Evolutionary conservation across 2,329 filamentous ascomycete genomes (phyloP), one percentile per base, ranked within the genome.

Genomic region (Colletotrichum sp.): DNA sequence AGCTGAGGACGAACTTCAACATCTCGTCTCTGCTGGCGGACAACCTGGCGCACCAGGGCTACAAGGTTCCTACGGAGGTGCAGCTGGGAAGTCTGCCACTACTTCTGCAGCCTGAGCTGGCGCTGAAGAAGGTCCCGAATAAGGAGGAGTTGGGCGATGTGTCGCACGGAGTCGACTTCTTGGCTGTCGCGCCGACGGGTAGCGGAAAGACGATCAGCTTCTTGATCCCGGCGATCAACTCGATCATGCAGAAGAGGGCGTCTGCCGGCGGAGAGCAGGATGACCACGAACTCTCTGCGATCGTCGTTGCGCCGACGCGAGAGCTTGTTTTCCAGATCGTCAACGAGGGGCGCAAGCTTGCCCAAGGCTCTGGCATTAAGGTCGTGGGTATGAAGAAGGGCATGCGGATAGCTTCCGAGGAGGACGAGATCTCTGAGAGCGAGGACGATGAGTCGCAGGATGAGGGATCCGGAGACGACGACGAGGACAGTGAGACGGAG

Each of bases 171-270:
- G 87, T 96, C 6, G 93, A 99, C 86, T 92, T 99, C 52, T 85
- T 99, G 77, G 95, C 95, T 0, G 93, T 99, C 58, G 97, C 97
- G 5, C 97, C 97, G 2, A 99, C 97, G 0, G 97, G 97, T 28
- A 99, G 96, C 83, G 97, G 97, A 60, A 99, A 99, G 88, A 99
- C 97, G 0, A 88, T 99, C 78, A 95, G 96, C 21, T 99, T 98
- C 81, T 85, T 99, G 80, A 94, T 99, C 57, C 96, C 96, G 0
- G 90, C 96, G 5, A 92, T 99, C 79, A 94, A 98, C 81, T 90
- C 91, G 61, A 92, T 98, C 57, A 87, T 95, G 79, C 88, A 90
- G 76, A 86, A 90, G 69, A 86, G 90, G 57, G 87, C 89, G 1
- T 85, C 88, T 48, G 52, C 67, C 52, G 85, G 88, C 79, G 83